These are phyloP conservation scores for Corylus heterophylla DNA, from an alignment of 306 rosid species.

Conservation along the genomic window DNA sequence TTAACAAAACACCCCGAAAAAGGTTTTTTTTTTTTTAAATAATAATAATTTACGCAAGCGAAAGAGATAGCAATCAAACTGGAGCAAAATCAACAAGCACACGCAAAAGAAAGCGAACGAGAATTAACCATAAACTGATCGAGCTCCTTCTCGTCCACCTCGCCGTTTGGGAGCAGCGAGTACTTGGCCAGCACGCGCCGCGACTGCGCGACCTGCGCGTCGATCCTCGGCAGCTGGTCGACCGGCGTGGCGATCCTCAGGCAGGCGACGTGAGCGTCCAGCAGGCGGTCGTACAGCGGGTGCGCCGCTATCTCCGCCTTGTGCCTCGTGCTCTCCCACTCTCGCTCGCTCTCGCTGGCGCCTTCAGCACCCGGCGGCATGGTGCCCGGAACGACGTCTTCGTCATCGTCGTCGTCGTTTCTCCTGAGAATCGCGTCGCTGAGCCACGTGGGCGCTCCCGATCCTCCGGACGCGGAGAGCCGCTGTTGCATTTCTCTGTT, in stretches of 20 bases:
- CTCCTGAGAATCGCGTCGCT: constrained; percentile 50
- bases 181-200: constrained; percentile 69
- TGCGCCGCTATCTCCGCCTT: constrained; percentile 77
- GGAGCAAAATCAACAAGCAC: background rate
- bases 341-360: constrained; percentile 27
- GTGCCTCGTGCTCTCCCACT: constrained; percentile 40
- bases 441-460: constrained; percentile 53
- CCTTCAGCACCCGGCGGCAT: constrained; percentile 33
- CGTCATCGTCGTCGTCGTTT: constrained; percentile 54
- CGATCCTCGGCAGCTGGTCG: constrained; percentile 83
- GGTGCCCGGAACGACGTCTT: constrained; percentile 25
- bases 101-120: background rate
- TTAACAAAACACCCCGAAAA: too few relatives aligned
- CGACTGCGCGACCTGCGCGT: constrained; percentile 76
- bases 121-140: constrained; percentile 71
- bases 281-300: constrained; percentile 83
- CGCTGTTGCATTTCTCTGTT: constrained; percentile 38
- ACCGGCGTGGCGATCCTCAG: constrained; percentile 92
- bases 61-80: background rate
- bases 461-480: constrained; percentile 15
- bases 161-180: constrained; percentile 39
- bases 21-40: too few relatives aligned
- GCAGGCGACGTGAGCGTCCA: constrained; percentile 87
- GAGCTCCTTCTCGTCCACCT: constrained; percentile 65
- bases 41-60: too few relatives aligned